Evolutionary conservation across 1,139 yeast genomes (phyloP), one percentile per base, ranked within the genome.

Genomic region (Eremothecium sinecaudum): DNA sequence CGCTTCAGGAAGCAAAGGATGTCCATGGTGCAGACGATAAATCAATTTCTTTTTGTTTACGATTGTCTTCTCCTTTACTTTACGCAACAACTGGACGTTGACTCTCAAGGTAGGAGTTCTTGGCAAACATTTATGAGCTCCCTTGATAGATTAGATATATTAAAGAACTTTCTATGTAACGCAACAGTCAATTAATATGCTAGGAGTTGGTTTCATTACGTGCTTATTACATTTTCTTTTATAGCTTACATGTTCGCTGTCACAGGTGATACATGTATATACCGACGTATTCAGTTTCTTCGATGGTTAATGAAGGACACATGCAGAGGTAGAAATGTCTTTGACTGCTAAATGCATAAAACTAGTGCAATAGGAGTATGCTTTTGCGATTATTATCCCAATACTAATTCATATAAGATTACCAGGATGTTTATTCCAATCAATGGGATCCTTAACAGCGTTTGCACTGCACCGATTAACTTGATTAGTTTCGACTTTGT

Each of bases 21-120:
- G 16, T 79, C 87, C 10, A 82, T 83, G 92, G 94, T 83, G 5
- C 94, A 83, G 55, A 80, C 75, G 42, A 62, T 81, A 42, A 67
- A 84, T 39, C 94, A 83, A 58, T 82, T 74, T 53, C 67, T 75
- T 29, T 68, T 80, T 50, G 74, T 86, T 46, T 82, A 82, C 56
- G 90, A 82, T 40, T 62, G 70, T 37, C 36, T 61, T 32, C 36
- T 60, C 26, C 50, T 51, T 31, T 59, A 48, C 36, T 57, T 56
- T 36, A 47, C 42, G 2, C 38, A 50, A 17, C 37, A 34, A 8
- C 36, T 51, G 38, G 39, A 46, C 12, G 29, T 26, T 13, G 22
- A 17, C 5, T 8, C 23, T 10, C 30, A 13, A 6, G 32, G 22
- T 17, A 22, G 18, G 7, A 29, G 24, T 11, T 29, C 19, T 13